A percentile compares a stretch with the other conserved stretches of the same genome.
Conservation (phyloP, 345 rosid genomes). For the Gossypium ekmanianum region DNA sequence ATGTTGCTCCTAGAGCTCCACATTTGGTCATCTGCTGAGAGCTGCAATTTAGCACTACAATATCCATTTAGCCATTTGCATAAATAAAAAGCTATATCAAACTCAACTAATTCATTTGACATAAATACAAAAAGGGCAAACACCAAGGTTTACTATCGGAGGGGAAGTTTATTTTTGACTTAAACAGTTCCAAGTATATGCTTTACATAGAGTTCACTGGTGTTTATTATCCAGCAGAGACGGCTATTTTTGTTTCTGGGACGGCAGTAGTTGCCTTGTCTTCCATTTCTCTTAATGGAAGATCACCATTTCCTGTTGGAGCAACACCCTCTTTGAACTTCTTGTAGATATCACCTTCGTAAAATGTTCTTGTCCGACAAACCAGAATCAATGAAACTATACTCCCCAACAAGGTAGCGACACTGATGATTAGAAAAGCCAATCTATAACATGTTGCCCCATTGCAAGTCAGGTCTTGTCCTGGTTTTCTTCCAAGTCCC, state of each 20-base stretch:
- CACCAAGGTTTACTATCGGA: too few relatives aligned
- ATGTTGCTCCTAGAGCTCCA: neutral
- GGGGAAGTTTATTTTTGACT: neutral
- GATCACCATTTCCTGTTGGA: neutral
- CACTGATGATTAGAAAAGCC: conserved; percentile 18
- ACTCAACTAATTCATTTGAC: neutral
- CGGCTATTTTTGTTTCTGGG: neutral
- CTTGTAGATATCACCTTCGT: conserved; percentile 24
- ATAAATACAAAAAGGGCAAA: too few relatives aligned
- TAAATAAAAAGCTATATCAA: neutral
- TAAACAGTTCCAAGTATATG: neutral
- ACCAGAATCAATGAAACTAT: conserved; percentile 23
- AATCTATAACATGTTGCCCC: conserved; percentile 18
- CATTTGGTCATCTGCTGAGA: neutral
- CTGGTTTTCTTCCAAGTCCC: conserved; percentile 13
- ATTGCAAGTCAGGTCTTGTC: conserved; percentile 19
- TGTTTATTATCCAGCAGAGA: neutral
- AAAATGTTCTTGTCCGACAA: conserved; percentile 25
- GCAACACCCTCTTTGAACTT: conserved; percentile 16
- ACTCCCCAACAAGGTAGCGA: conserved; percentile 19
- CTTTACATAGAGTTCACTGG: neutral
- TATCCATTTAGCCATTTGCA: neutral
- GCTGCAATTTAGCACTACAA: neutral
- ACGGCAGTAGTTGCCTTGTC: neutral
- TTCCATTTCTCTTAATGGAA: conserved; percentile 7